Percentiles rank a stretch among this genome's conserved stretches.
These are phyloP conservation scores for Escallonia rubra DNA, from an alignment of 129 eudicot genomes.

Conservation along the genomic window DNA sequence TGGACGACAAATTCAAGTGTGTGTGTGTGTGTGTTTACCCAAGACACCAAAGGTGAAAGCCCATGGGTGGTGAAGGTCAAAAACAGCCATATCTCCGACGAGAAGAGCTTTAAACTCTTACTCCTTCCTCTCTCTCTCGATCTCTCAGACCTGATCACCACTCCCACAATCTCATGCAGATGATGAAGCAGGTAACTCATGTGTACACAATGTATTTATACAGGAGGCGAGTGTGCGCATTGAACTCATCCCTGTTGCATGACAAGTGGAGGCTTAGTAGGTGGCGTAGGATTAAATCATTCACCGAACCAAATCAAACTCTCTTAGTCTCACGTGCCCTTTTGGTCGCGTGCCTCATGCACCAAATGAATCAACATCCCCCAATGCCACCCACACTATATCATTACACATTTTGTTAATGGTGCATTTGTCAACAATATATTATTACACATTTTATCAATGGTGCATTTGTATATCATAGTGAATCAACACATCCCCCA, in stretches of 20 bases:
- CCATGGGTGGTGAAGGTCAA: conserved; percentile 51
- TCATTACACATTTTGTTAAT: no score
- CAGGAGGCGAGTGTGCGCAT: conserved; percentile 13
- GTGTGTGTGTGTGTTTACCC: conserved; percentile 25
- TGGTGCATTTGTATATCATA: no score
- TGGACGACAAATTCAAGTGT: no score
- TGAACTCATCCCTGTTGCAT: conserved; percentile 53
- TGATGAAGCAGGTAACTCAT: not conserved
- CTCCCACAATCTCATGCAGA: conserved; percentile 16
- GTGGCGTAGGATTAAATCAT: conserved; percentile 48
- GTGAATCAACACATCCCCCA: no score
- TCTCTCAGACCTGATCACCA: not conserved
- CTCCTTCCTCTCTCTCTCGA: not conserved
- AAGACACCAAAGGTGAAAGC: conserved; percentile 56
- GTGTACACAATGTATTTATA: conserved; percentile 25
- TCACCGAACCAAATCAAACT: conserved; percentile 19
- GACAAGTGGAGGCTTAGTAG: conserved; percentile 55
- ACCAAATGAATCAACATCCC: not conserved
- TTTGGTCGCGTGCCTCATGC: conserved; percentile 8
- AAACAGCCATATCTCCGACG: conserved; percentile 45
- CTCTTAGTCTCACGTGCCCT: conserved; percentile 15
- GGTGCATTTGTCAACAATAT: not conserved
- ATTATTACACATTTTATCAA: no score
- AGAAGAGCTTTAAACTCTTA: not conserved
- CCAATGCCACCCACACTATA: no score